A percentile compares a stretch with the other conserved stretches of the same genome.
These are phyloP conservation scores for Trypanosoma congolense DNA, from an alignment of 208 protist genomes.

Conservation along the genomic window DNA sequence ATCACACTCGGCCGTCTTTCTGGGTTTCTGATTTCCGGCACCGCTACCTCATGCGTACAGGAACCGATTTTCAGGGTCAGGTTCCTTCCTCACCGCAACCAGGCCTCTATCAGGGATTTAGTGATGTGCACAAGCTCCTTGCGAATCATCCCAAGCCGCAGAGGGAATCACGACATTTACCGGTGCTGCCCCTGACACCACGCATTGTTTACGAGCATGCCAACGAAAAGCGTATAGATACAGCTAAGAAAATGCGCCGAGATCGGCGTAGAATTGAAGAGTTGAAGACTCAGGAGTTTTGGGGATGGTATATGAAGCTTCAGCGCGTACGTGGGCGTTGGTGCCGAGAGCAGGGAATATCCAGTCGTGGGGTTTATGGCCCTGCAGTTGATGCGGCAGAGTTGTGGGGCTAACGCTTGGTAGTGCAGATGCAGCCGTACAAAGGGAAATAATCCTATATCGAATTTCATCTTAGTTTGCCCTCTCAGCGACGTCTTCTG, in stretches of 20 bases:
- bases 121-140: conserved; percentile 81
- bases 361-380: conserved; percentile 85
- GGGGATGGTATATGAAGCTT: conserved; percentile 90
- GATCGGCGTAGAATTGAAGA: conserved; percentile 71
- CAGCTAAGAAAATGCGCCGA: conserved; percentile 65
- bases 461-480: too few species aligned
- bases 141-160: conserved; percentile 87
- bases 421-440: too few species aligned
- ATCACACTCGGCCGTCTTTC: conserved; percentile 79
- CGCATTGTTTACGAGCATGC: conserved; percentile 85
- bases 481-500: too few species aligned
- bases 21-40: conserved; percentile 91
- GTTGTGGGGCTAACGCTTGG: conserved; percentile 65
- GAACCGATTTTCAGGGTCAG: conserved; percentile 79
- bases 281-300: conserved; percentile 80
- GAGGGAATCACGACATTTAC: conserved; percentile 83
- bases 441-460: too few species aligned
- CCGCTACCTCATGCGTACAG: conserved; percentile 75
- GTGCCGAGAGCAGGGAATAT: conserved; percentile 86
- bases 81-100: conserved; percentile 81
- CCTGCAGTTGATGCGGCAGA: conserved; percentile 89
- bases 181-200: conserved; percentile 87
- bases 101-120: conserved; percentile 86
- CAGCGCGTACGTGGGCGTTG: conserved; percentile 87
- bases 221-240: conserved; percentile 82